phyloP scores from a whole-genome alignment of 768 basidiomycete species.

The Amanita brunnescens region DNA sequence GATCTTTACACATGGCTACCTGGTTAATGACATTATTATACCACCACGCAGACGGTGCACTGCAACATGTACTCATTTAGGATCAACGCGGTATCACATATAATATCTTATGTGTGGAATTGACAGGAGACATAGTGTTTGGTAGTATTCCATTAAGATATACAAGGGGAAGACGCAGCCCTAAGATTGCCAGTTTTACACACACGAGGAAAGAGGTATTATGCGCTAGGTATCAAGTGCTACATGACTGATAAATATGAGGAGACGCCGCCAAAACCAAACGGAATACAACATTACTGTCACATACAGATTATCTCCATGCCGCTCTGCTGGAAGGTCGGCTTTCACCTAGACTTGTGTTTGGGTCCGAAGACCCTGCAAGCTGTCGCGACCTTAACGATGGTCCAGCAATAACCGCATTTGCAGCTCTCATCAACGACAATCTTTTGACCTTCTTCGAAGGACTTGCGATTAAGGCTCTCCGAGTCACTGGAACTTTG shows the following conservation, averaged over 20 bases:
- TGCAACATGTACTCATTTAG: neutral
- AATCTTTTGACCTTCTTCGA: conserved; percentile 51
- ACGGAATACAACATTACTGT: neutral
- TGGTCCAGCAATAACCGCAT: conserved; percentile 7
- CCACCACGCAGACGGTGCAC: neutral
- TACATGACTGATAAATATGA: neutral
- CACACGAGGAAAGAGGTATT: neutral
- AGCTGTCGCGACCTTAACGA: conserved; percentile 7
- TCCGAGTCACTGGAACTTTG: conserved; percentile 26
- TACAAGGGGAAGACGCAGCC: neutral
- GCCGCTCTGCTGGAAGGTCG: conserved; percentile 5
- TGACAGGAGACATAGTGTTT: neutral
- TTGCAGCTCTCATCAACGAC: conserved; percentile 40
- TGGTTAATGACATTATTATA: neutral
- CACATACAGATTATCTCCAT: conserved; percentile 5
- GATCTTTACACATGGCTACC: conserved; percentile 1
- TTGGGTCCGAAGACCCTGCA: conserved; percentile 31
- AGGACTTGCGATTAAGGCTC: conserved; percentile 44
- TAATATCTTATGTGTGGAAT: neutral
- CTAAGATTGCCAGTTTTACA: neutral
- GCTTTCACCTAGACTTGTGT: conserved; percentile 33
- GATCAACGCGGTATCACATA: neutral
- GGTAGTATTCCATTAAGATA: neutral
- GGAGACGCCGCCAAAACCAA: conserved; percentile 4
- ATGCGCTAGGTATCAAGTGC: neutral